Evolutionary conservation across 495 filamentous ascomycete species (phyloP), one percentile per base, ranked within the genome.

Genomic region (Pseudoneurospora amorphoporcata): DNA sequence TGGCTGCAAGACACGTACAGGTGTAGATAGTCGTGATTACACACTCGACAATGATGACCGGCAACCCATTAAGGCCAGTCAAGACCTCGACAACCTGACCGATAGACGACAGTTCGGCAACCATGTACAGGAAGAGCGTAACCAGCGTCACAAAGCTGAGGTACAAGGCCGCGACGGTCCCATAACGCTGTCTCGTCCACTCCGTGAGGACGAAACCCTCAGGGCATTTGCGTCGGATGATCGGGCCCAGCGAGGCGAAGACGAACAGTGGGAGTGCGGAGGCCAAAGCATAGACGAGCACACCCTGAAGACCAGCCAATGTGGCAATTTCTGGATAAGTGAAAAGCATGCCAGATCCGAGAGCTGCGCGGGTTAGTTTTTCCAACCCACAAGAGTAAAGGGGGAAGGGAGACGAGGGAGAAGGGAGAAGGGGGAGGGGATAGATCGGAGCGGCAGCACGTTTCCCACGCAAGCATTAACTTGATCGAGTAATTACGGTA

Each of bases 381-480:
- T 65, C 71, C 69, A 76, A 74, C 68, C 73, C 71, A 68, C 70
- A 39, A 19, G 53, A 47, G 53, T 40, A 69, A 71, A 73, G 78
- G 76, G 73, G 75, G 79, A 70, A 74, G 70, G 76, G 72, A 53
- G 72, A 75, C 68, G 79, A 69, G 73, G 70, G 71, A 71, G 61
- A 40, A 53, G 72, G 75, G 69, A 68, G 71, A 42, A 72, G 72
- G 72, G 76, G 73, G 70, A 72, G 75, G 75, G 75, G 76, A 76
- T 73, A 76, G 77, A 83, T 82, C 77, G 80, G 84, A 90, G 91
- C 90, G 92, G 91, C 92, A 93, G 90, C 91, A 93, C 91, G 79
- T 92, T 94, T 89, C 91, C 88, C 92, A 93, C 92, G 91, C 91
- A 94, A 93, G 92, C 88, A 91, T 94, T 94, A 93, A 90, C 91